Percentiles rank a stretch among this genome's conserved stretches.
These are phyloP conservation scores for Wolfiporia cocos DNA, from an alignment of 1,284 basidiomycete genomes.

Conservation along the genomic window DNA sequence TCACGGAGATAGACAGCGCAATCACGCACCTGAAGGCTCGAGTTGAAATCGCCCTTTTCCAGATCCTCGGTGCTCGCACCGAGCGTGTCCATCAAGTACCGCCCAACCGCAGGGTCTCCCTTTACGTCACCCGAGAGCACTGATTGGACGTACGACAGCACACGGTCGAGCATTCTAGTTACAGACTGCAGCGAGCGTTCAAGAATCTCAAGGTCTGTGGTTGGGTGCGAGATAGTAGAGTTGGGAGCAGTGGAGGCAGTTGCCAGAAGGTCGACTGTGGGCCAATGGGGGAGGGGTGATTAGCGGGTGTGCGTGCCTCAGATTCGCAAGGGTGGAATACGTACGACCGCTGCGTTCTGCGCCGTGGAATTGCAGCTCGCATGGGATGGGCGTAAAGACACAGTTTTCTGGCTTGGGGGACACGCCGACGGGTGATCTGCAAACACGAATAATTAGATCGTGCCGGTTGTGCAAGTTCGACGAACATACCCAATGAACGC, in stretches of 20 bases:
- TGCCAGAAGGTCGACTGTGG: conserved; percentile 71
- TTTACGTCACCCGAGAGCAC: conserved; percentile 76
- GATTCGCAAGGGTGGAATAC: conserved; percentile 28
- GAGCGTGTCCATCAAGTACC: conserved; percentile 90
- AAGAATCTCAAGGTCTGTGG: conserved; percentile 60
- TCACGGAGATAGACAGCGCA: too few relatives aligned
- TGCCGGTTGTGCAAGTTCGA: not conserved
- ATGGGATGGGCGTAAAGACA: conserved; percentile 85
- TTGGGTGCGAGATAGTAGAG: conserved; percentile 42
- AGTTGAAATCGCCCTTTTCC: conserved; percentile 73
- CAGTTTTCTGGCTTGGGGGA: conserved; percentile 88
- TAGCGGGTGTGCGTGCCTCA: not conserved
- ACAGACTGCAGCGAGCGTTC: conserved; percentile 70
- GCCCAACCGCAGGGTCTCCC: conserved; percentile 85
- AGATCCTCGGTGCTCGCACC: conserved; percentile 59
- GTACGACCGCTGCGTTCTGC: conserved; percentile 80
- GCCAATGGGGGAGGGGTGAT: too few relatives aligned
- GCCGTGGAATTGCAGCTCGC: conserved; percentile 76
- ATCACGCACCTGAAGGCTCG: conserved; percentile 59
- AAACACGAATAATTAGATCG: not conserved
- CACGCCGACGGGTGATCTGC: conserved; percentile 78
- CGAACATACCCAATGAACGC: conserved; percentile 78
- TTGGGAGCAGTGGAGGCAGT: conserved; percentile 37
- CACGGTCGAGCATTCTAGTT: conserved; percentile 78
- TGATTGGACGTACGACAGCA: conserved; percentile 81